Evolutionary conservation across 768 basidiomycete species (phyloP).

Genomic region (Dictyophora rubrovolvata): DNA sequence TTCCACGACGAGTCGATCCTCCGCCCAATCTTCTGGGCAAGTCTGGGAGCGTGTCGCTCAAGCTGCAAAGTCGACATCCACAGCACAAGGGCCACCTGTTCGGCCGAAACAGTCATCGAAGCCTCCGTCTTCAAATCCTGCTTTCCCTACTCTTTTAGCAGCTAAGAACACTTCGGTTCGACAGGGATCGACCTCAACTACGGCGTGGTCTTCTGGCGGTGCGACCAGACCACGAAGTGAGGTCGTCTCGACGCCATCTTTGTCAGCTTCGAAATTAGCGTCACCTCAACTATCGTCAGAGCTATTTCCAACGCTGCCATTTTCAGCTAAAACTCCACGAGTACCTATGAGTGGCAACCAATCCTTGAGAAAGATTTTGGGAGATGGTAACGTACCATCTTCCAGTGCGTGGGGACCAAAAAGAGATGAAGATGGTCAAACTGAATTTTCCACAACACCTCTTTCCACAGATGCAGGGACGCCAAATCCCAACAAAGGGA

Average conservation of each 20-base stretch:
- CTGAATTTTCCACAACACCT: constrained; percentile 6
- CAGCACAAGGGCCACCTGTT: constrained; percentile 13
- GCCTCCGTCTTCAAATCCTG: constrained; percentile 15
- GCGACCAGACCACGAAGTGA: not conserved
- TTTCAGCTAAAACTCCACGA: constrained; percentile 24
- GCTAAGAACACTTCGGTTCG: constrained; percentile 17
- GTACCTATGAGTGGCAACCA: constrained; percentile 49
- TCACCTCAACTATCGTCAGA: constrained; percentile 10
- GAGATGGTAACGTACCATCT: constrained; percentile 28
- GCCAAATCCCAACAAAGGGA: constrained; percentile 32
- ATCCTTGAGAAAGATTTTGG: constrained; percentile 59
- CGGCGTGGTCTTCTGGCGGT: constrained; percentile 44
- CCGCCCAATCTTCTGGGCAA: constrained; percentile 44
- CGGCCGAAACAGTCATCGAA: constrained; percentile 16
- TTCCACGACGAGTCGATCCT: constrained; percentile 48
- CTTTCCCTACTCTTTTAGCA: constrained; percentile 23
- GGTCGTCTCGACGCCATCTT: not conserved
- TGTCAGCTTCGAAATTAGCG: constrained; percentile 19
- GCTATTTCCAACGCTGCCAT: constrained; percentile 63
- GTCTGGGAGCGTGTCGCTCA: constrained; percentile 83
- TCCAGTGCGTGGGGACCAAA: constrained; percentile 31
- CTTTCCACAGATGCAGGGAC: constrained; percentile 12
- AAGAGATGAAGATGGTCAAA: constrained; percentile 9
- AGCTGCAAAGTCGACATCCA: constrained; percentile 47
- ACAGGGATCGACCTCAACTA: constrained; percentile 40